Percentiles rank a stretch among this genome's conserved stretches.
Evolutionary conservation across 164 flowering plant genomes (phyloP).

Genomic region (Macadamia tetraphylla): DNA sequence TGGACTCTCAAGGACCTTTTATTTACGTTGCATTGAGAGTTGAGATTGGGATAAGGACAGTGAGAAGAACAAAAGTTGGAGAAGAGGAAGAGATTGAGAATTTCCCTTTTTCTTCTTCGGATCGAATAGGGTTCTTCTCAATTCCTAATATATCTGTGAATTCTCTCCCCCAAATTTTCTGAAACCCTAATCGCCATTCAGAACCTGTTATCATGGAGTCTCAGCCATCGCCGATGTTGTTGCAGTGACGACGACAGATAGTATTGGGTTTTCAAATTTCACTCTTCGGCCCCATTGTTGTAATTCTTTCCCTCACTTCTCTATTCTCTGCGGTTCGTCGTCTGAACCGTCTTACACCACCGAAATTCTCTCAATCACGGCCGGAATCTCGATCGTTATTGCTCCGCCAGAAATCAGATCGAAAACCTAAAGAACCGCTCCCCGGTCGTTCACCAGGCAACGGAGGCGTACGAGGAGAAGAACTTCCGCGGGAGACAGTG

Average conservation of each 20-base stretch:
- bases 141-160: background rate
- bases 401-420: constrained; percentile 48
- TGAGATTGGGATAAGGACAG: too few species aligned
- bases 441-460: constrained; percentile 30
- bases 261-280: constrained; percentile 26
- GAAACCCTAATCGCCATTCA: background rate
- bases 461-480: constrained; percentile 37
- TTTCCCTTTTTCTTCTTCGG: background rate
- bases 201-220: constrained; percentile 23
- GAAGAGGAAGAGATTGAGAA: too few species aligned
- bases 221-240: constrained; percentile 26
- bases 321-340: constrained; percentile 2
- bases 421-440: constrained; percentile 16
- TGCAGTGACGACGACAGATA: constrained; percentile 14
- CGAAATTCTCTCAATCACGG: constrained; percentile 29
- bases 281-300: constrained; percentile 10
- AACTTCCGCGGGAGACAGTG: constrained; percentile 25
- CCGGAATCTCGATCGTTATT: constrained; percentile 13
- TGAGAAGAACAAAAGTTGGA: too few species aligned
- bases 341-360: background rate
- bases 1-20: too few species aligned
- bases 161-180: background rate
- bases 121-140: background rate
- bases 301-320: background rate
- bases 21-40: too few species aligned